phyloP scores from a whole-genome alignment of 1,139 yeast genomes.

The Hanseniaspora uvarum region DNA sequence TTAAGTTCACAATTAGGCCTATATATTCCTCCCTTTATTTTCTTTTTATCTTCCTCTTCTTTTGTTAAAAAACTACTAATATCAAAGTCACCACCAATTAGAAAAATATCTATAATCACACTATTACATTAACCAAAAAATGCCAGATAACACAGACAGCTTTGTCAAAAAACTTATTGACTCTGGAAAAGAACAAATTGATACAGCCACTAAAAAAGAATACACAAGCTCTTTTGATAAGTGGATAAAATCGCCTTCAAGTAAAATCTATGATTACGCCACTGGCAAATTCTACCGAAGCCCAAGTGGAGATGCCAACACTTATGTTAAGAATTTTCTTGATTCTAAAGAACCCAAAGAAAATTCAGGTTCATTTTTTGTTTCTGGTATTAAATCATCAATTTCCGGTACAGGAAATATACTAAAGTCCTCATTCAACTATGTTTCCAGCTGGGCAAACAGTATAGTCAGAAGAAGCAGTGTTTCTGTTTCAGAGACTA shows the following conservation, averaged over 20 bases:
- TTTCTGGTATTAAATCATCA: background rate
- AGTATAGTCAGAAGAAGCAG: background rate
- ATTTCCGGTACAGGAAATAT: background rate
- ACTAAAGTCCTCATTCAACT: background rate
- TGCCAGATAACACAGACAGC: slow-evolving; percentile 6
- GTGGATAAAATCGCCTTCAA: slow-evolving; percentile 10
- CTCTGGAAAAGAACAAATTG: background rate
- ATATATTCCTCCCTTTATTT: no score
- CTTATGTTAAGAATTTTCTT: background rate
- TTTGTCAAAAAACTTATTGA: background rate
- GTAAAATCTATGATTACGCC: slow-evolving; percentile 2
- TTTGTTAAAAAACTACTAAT: background rate
- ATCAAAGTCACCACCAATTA: background rate
- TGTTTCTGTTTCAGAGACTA: background rate
- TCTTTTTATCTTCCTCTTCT: background rate
- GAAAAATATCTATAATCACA: background rate
- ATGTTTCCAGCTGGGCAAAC: background rate
- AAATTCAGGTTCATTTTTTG: background rate
- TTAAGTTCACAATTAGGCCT: background rate
- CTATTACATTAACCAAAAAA: no score
- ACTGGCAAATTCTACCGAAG: background rate
- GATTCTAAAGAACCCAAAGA: background rate
- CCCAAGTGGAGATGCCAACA: background rate
- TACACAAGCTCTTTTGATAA: background rate
- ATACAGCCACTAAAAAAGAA: background rate